These are phyloP conservation scores for Chrysanthemum makinoi DNA, from an alignment of 129 eudicot genomes.

Conservation along the genomic window DNA sequence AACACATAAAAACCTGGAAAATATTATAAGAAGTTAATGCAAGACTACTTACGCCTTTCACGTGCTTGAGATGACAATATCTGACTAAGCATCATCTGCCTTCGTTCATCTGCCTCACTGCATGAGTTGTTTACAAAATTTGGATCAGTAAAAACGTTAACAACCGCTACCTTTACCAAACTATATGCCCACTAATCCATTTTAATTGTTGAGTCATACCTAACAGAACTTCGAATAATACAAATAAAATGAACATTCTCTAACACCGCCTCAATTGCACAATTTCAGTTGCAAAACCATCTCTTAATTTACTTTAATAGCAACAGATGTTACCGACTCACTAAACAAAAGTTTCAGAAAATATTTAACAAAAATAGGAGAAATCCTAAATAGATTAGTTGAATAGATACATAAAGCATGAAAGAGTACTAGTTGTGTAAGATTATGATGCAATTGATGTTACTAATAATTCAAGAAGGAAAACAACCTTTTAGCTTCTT, in stretches of 20 bases:
- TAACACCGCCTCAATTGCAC: not conserved
- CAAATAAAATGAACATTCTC: slow-evolving; percentile 2
- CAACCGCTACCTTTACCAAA: slow-evolving; percentile 10
- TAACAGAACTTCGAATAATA: not conserved
- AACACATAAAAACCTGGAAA: not conserved
- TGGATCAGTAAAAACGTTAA: slow-evolving; percentile 30
- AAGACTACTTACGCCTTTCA: slow-evolving; percentile 73
- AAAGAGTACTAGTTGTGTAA: slow-evolving; percentile 3
- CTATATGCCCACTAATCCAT: slow-evolving; percentile 1
- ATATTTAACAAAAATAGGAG: too few species aligned
- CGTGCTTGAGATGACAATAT: slow-evolving; percentile 90
- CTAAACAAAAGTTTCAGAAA: too few species aligned
- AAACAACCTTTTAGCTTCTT: slow-evolving; percentile 82
- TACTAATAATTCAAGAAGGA: slow-evolving; percentile 8
- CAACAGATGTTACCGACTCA: too few species aligned
- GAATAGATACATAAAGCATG: not conserved
- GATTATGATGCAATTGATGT: too few species aligned
- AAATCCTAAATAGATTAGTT: slow-evolving; percentile 1
- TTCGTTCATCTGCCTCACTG: slow-evolving; percentile 93
- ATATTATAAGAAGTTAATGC: not conserved
- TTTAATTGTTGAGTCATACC: not conserved
- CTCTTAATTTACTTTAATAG: not conserved
- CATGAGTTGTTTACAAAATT: slow-evolving; percentile 26
- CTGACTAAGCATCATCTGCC: slow-evolving; percentile 93
- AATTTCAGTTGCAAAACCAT: not conserved